Base-by-base conservation (phyloP, 345 rosid species). In the Salix purpurea region DNA sequence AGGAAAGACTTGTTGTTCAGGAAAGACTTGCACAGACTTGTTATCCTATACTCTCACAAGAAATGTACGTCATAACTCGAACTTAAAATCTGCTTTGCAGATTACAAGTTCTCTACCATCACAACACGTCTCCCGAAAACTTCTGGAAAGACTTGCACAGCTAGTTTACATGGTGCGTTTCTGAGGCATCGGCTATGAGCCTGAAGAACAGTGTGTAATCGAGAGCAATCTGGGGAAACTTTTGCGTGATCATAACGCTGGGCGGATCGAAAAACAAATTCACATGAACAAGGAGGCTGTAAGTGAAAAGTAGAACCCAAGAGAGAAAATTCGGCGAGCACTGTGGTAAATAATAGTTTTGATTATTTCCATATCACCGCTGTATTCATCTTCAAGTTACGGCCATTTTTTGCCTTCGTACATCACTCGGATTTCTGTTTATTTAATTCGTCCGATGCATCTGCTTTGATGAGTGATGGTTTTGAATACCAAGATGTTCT, bases 261-360 rank as follows among this genome's bases (percentile, higher is more conserved):
- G 9, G 65, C 7, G 19, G 71, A 71, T 36, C 11, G 24, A 0
- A 24, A 24, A 71, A 71, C 52, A 36, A 30, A 50, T 28, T 28
- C 36, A 58, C 39, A 4, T 67, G 74, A 70, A 69, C 78, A 78
- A 81, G 84, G 77, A 78, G 52, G 39, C 44, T 79, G 87, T 68
- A 79, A 40, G 2, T 46, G n/a, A 24, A 76, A 54, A 77, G 32
- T 72, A 78, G 56, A 83, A 79, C 80, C 80, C 85, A 73, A 81
- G 78, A 69, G 36, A 78, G 66, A 54, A 28, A 26, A 72, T 4
- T 72, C 65, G 68, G 67, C 44, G 36, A 32, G 32, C 50, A 28
- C 28, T 67, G 50, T 67, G 73, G 67, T 66, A 37, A 76, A 48
- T 9, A 23, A 5, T 13, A 23, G 76, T 26, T 46, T 46, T 13